These are phyloP conservation scores for Hygrophila difformis DNA, from an alignment of 257 asterid genomes.

Conservation along the genomic window DNA sequence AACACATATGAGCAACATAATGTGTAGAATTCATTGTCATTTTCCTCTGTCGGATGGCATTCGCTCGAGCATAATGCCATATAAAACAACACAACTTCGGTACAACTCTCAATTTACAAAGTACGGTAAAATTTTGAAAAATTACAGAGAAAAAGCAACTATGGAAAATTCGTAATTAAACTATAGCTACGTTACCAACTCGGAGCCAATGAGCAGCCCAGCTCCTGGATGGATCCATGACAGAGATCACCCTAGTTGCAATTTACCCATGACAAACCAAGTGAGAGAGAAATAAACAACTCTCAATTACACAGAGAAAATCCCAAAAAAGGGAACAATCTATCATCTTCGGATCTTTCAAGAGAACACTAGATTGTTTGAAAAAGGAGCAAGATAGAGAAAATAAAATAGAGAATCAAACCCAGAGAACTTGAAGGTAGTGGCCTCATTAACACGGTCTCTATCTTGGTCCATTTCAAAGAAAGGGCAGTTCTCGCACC, in stretches of 20 bases:
- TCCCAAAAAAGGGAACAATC: no score
- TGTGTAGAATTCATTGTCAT: no score
- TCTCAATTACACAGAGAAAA: neutral
- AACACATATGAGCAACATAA: no score
- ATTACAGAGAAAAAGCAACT: no score
- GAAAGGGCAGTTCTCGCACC: constrained; percentile 94
- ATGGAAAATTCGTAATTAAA: neutral
- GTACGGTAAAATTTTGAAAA: no score
- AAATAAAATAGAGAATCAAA: constrained; percentile 13
- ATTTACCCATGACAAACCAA: no score
- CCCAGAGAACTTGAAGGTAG: constrained; percentile 91
- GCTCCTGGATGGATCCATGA: constrained; percentile 82
- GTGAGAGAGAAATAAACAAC: constrained; percentile 3
- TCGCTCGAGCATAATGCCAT: no score
- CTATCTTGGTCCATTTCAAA: constrained; percentile 83
- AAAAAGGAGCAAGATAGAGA: neutral
- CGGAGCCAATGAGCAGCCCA: constrained; percentile 99
- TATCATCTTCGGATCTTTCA: neutral
- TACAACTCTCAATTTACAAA: no score
- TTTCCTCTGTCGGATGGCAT: no score
- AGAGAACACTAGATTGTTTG: neutral
- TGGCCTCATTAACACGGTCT: constrained; percentile 76
- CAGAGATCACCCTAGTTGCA: constrained; percentile 77
- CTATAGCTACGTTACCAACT: constrained; percentile 37
- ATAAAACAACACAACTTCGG: neutral